These are phyloP conservation scores for Trichoderma atroviride DNA, from an alignment of 2,329 filamentous ascomycete species.

Conservation along the genomic window DNA sequence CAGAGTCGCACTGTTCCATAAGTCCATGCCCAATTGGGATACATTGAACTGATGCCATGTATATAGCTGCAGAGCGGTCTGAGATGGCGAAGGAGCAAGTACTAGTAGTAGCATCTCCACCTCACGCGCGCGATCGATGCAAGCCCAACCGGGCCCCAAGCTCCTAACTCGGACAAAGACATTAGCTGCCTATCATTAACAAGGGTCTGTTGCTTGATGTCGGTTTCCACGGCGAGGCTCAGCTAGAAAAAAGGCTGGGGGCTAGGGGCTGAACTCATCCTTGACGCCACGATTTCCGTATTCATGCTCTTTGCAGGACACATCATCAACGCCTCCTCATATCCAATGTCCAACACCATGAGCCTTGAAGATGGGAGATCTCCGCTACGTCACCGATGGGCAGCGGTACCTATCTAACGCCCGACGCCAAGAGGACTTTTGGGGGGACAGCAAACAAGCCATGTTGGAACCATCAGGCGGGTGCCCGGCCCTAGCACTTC, in stretches of 20 bases:
- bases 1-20: slow-evolving; percentile 20
- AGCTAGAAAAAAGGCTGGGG: background rate
- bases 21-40: slow-evolving; percentile 8
- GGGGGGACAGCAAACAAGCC: slow-evolving; percentile 19
- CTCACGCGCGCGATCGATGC: slow-evolving; percentile 20
- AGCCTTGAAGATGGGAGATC: background rate
- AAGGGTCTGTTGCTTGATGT: background rate
- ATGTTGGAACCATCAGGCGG: slow-evolving; percentile 9
- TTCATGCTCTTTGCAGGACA: slow-evolving; percentile 4
- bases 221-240: slow-evolving; percentile 13
- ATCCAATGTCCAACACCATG: background rate
- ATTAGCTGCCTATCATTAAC: background rate
- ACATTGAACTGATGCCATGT: slow-evolving; percentile 19
- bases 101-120: slow-evolving; percentile 1
- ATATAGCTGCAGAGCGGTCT: slow-evolving; percentile 25
- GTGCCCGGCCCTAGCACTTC: slow-evolving; percentile 12
- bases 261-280: slow-evolving; percentile 1
- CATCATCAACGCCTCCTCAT: background rate
- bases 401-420: slow-evolving; percentile 21
- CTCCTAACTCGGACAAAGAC: slow-evolving; percentile 18
- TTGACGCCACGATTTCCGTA: slow-evolving; percentile 15
- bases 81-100: slow-evolving; percentile 22
- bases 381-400: slow-evolving; percentile 25
- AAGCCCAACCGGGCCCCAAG: slow-evolving; percentile 24
- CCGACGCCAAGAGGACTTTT: slow-evolving; percentile 19